Evolutionary conservation across 2,329 filamentous ascomycete species (phyloP).

Genomic region (Pochonia chlamydosporia): DNA sequence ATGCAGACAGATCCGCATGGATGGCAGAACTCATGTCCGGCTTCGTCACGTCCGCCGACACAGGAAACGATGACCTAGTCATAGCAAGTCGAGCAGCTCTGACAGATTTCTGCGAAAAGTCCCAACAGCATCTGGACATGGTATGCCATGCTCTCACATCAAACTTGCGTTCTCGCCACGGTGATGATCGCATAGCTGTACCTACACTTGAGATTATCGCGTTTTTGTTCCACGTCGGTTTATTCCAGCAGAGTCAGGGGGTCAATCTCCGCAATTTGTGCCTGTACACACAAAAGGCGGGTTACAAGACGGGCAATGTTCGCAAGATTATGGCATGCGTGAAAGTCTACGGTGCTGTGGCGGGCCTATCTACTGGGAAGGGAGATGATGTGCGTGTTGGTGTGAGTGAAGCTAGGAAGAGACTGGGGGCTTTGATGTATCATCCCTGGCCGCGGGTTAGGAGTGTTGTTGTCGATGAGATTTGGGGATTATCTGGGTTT

Average conservation of each 20-base stretch:
- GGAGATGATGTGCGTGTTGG: constrained; percentile 18
- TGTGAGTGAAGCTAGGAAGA: constrained; percentile 53
- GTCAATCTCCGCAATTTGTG: constrained; percentile 55
- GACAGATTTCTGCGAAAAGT: constrained; percentile 43
- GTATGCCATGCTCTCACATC: constrained; percentile 46
- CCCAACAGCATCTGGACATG: constrained; percentile 31
- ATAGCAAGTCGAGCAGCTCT: constrained; percentile 63
- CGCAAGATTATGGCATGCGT: constrained; percentile 76
- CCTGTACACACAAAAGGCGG: constrained; percentile 66
- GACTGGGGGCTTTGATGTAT: constrained; percentile 65
- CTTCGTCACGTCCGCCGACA: constrained; percentile 66
- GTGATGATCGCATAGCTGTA: constrained; percentile 65
- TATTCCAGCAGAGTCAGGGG: constrained; percentile 34
- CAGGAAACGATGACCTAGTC: constrained; percentile 71
- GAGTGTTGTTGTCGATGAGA: constrained; percentile 52
- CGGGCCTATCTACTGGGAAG: constrained; percentile 31
- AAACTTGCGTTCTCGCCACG: constrained; percentile 47
- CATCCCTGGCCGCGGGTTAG: constrained; percentile 79
- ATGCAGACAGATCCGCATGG: constrained; percentile 29
- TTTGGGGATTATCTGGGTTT: constrained; percentile 42
- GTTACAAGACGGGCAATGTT: constrained; percentile 78
- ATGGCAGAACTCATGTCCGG: constrained; percentile 56
- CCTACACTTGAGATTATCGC: constrained; percentile 71
- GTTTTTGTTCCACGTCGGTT: constrained; percentile 65
- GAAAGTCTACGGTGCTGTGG: constrained; percentile 67